Conservation (phyloP, 352 stramenopile species). For the Synura sp. region DNA sequence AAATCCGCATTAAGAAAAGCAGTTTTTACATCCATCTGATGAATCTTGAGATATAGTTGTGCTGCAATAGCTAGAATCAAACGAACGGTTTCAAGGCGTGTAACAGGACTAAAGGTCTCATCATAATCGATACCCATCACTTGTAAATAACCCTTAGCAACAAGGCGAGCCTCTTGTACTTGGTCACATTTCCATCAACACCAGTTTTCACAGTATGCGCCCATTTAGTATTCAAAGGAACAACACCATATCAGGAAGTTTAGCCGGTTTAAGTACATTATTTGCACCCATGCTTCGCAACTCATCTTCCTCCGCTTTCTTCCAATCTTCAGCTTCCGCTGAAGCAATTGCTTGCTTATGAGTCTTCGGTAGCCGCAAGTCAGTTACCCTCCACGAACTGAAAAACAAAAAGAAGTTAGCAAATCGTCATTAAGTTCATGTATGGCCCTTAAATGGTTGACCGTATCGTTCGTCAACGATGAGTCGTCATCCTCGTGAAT, state of each 20-base stretch:
- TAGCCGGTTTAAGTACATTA: conserved; percentile 18
- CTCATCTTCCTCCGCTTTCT: conserved; percentile 18
- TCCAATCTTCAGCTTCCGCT: conserved; percentile 28
- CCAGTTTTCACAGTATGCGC: conserved; percentile 53
- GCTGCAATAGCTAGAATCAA: conserved; percentile 41
- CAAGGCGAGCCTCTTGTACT: conserved; percentile 52
- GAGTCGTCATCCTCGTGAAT: conserved; percentile 8
- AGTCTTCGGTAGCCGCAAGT: conserved; percentile 14
- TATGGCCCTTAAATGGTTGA: conserved; percentile 39
- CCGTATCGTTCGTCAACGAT: conserved; percentile 35
- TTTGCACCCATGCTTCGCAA: neutral
- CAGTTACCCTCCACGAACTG: conserved; percentile 31
- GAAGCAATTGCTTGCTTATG: neutral
- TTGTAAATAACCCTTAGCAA: conserved; percentile 53
- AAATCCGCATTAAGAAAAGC: conserved; percentile 4
- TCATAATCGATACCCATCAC: conserved; percentile 50
- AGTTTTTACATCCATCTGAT: conserved; percentile 53
- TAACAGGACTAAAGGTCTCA: conserved; percentile 52
- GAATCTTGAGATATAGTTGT: conserved; percentile 43
- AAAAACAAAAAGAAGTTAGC: too few species aligned
- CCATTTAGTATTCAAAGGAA: conserved; percentile 50
- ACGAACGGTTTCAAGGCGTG: conserved; percentile 53
- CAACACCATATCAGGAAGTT: conserved; percentile 38
- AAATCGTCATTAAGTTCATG: conserved; percentile 42
- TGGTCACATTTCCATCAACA: conserved; percentile 47